Base-by-base conservation (phyloP, 768 basidiomycete genomes). In the Amanita thiersii region DNA sequence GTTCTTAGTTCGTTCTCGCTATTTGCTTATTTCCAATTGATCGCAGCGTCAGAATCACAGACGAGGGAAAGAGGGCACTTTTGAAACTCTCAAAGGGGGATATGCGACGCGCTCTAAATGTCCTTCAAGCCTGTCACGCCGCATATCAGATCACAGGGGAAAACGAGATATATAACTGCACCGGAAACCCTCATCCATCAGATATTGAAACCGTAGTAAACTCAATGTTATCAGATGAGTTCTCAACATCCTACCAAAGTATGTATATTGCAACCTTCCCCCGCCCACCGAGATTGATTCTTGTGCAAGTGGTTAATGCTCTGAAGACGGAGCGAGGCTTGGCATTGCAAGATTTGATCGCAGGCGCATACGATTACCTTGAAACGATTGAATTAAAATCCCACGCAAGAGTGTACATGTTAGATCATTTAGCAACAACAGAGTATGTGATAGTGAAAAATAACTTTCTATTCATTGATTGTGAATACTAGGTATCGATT, bases 81-180 rank as follows among this genome's bases (percentile, higher is more conserved):
- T 69, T 99, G 14, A 98, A 89, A 56, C 74, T 99, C n/a, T 93
- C 88, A 0, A 85, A 82, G 52, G 96, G 96, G 23, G 96, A 99
- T 60, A 99, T 99, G 96, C 79, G 96, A 46, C 70, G 96, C 46
- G 96, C 93, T 1, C 69, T 99, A 12, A 98, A 96, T 56, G 85
- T 99, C 20, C 69, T 99, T 14, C 96, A 99, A 65, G 96, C 96
- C 0, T 99, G 96, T 55, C 91, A 98, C 58, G 93, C 96, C 11
- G 96, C 94, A 3, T 99, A 97, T 57, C 89, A 93, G 31, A 59
- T 75, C 7, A 79, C 81, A 23, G 86, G 87, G 43, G 93, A 97
- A 63, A 78, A 79, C 0, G 91, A 96, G 48, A 79, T 99, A 17
- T 99, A 98, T 60, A 89, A 85, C 50, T 98, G 94, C 59, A 98